Evolutionary conservation across 192 early-diverging fungal species (phyloP).

Genomic region (Coemansia furcata): DNA sequence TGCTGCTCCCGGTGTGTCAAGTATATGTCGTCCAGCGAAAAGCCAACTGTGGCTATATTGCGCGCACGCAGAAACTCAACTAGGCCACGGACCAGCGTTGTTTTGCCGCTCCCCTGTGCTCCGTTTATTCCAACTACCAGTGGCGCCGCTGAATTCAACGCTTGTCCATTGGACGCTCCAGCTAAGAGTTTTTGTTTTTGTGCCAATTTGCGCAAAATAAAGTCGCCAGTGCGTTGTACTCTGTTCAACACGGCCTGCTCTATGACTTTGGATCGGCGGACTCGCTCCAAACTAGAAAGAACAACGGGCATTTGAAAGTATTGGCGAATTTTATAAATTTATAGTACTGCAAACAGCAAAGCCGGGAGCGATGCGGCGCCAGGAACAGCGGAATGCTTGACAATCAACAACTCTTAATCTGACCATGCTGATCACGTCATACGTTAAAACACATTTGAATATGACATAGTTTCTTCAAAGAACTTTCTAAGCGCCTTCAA

Average conservation of each 20-base stretch:
- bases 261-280: conserved; percentile 19
- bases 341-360: neutral
- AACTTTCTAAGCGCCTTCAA: no score
- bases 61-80: conserved; percentile 43
- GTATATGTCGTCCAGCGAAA: conserved; percentile 88
- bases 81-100: conserved; percentile 55
- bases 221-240: conserved; percentile 28
- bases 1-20: conserved; percentile 67
- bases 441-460: neutral
- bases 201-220: conserved; percentile 33
- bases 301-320: conserved; percentile 17
- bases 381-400: neutral
- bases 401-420: neutral
- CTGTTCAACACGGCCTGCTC: conserved; percentile 11
- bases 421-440: neutral
- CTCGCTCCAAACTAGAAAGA: conserved; percentile 35
- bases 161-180: neutral
- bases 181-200: conserved; percentile 13
- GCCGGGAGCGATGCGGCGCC: neutral
- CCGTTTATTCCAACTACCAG: conserved; percentile 77
- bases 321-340: neutral
- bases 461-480: no score
- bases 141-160: conserved; percentile 6
- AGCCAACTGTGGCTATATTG: conserved; percentile 56
- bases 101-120: conserved; percentile 78